phyloP scores from a whole-genome alignment of 176 grass and related monocot genomes.

The Oryza coarctata region DNA sequence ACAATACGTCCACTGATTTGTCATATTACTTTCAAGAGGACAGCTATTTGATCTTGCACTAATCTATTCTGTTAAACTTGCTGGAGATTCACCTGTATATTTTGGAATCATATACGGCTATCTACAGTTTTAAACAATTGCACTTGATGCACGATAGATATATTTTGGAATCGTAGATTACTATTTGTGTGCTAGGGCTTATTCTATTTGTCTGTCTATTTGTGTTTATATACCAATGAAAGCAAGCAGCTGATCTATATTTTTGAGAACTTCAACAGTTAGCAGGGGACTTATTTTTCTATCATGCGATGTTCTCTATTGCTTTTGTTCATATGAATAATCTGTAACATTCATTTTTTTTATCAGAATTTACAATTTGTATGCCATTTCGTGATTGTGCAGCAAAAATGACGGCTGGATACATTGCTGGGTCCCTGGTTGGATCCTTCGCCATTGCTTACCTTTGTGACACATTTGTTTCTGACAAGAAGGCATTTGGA shows the following conservation, averaged over 20 bases:
- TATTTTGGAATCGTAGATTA: background rate
- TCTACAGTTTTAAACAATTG: background rate
- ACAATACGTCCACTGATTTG: background rate
- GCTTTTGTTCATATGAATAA: background rate
- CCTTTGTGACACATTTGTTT: constrained; percentile 42
- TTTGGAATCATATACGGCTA: background rate
- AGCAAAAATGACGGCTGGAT: constrained; percentile 46
- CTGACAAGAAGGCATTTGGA: constrained; percentile 60
- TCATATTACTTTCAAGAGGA: background rate
- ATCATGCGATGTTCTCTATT: background rate
- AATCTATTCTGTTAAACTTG: background rate
- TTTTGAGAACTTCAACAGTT: background rate
- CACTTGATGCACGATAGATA: background rate
- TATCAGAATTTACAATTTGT: background rate
- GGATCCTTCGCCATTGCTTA: constrained; percentile 46
- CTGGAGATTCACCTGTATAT: background rate
- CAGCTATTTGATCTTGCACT: background rate
- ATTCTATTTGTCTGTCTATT: background rate
- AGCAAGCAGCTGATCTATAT: background rate
- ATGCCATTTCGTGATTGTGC: background rate
- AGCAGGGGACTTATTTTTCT: background rate
- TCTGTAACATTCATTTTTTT: background rate
- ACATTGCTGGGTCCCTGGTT: constrained; percentile 18
- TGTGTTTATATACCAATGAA: background rate
- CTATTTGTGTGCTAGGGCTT: background rate